Percentiles rank a stretch among this genome's conserved stretches.
phyloP scores from a whole-genome alignment of 139 green algal genomes.

The Marvania coccoides region DNA sequence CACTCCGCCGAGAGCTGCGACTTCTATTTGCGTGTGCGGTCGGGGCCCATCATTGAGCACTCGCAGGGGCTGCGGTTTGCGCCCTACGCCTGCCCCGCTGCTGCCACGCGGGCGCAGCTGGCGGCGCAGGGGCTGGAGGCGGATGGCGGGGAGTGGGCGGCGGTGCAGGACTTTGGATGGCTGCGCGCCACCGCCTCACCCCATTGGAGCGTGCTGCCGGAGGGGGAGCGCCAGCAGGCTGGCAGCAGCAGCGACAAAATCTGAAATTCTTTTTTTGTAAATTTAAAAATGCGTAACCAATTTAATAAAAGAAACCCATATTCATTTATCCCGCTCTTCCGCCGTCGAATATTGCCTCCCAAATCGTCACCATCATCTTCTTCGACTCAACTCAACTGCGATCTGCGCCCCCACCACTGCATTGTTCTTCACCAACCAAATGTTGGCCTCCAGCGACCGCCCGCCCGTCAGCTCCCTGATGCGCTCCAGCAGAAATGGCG shows the following conservation, averaged over 20 bases:
- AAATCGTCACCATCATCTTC: too few species aligned
- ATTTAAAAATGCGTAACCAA: too few species aligned
- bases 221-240: neutral
- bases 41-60: slow-evolving; percentile 75
- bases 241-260: too few species aligned
- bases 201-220: slow-evolving; percentile 50
- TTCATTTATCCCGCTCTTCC: too few species aligned
- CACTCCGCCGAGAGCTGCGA: slow-evolving; percentile 41
- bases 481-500: slow-evolving; percentile 84
- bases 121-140: slow-evolving; percentile 16
- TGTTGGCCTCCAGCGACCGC: slow-evolving; percentile 87
- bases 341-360: too few species aligned
- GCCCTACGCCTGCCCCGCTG: slow-evolving; percentile 22
- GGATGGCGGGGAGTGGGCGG: slow-evolving; percentile 36
- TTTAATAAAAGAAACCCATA: too few species aligned
- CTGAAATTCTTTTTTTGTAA: too few species aligned
- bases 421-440: slow-evolving; percentile 93
- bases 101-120: slow-evolving; percentile 9
- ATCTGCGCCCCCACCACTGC: slow-evolving; percentile 71
- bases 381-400: slow-evolving; percentile 44
- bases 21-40: slow-evolving; percentile 56
- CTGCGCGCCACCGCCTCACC: slow-evolving; percentile 61
- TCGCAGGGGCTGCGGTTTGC: slow-evolving; percentile 52
- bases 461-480: slow-evolving; percentile 68
- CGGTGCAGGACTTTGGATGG: slow-evolving; percentile 83